Evolutionary conservation across 1,284 basidiomycete genomes (phyloP), one percentile per base, ranked within the genome.

Genomic region (Hemileia vastatrix): DNA sequence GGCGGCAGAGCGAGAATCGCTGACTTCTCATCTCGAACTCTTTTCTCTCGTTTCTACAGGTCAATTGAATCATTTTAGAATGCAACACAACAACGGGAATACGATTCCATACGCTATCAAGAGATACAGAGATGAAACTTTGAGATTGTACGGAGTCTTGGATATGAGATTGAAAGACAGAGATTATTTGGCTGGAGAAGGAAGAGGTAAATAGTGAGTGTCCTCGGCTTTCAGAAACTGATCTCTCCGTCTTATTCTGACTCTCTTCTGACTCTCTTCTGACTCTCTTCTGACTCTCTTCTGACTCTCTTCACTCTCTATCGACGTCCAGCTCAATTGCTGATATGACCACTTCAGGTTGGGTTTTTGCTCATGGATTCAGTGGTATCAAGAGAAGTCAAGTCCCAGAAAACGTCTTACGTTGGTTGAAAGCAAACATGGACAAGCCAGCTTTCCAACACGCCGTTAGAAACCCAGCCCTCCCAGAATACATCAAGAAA

Each of bases 41-140:
- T 45, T 58, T 31, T 51, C 57, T 21, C 59, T 58, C 44, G 57
- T 49, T 19, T 33, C 52, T 57, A 43, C 53, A 55, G 55, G 58
- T 58, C 53, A 64, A 63, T 54, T 67, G 54, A 64, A 49, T 63
- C 53, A 64, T 55, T 58, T 66, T 31, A 51, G 54, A n/a, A n/a
- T n/a, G n/a, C 36, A 40, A 40, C 36, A 40, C 36, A 40, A 40
- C 15, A 11, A 9, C 15, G 36, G 36, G 15, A 40, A n/a, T 44
- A 65, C 64, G 52, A 52, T 66, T 11, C 63, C 64, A 11, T 68
- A 68, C 49, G 67, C 60, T 24, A 66, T 67, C 45, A 65, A 56
- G 18, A 11, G 58, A 45, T 68, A 68, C 47, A 23, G 43, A 18
- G 67, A 67, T 32, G 67, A 68, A 57, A 68, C 67, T 45, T 55